Evolutionary conservation across 495 filamentous ascomycete genomes (phyloP).

Genomic region (Neurospora sp.): DNA sequence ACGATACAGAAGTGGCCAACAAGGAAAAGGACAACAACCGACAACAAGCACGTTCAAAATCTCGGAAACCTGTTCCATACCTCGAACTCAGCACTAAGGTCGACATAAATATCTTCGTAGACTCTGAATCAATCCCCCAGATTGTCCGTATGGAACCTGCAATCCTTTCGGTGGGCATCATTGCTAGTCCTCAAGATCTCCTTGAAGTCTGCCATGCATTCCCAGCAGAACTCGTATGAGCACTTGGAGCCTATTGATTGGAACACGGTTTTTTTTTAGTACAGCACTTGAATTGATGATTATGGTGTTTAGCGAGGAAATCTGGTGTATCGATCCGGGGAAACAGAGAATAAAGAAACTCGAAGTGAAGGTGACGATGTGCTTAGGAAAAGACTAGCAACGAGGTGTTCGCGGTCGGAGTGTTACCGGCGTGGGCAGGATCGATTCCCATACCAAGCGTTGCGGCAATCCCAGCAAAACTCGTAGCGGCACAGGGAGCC

Average conservation of each 20-base stretch:
- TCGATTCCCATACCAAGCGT: background rate
- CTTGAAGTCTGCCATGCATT: constrained; percentile 12
- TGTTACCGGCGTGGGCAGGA: background rate
- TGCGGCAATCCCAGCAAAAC: constrained; percentile 12
- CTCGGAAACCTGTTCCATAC: too few relatives aligned
- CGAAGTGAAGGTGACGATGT: background rate
- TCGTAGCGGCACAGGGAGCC: background rate
- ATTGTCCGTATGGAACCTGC: constrained; percentile 9
- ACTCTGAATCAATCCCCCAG: background rate
- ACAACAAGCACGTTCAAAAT: too few relatives aligned
- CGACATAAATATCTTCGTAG: too few relatives aligned
- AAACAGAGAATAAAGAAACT: background rate
- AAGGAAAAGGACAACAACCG: too few relatives aligned
- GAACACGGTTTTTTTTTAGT: background rate
- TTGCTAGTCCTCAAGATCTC: constrained; percentile 9
- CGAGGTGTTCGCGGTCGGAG: background rate
- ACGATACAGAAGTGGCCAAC: background rate
- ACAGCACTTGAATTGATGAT: background rate
- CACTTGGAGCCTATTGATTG: constrained; percentile 9
- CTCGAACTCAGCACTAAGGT: too few relatives aligned
- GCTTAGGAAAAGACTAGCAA: background rate
- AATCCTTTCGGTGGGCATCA: constrained; percentile 3
- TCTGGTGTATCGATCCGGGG: background rate
- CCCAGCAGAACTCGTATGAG: constrained; percentile 14
- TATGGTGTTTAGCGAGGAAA: background rate